Evolutionary conservation across 1,284 basidiomycete species (phyloP), one percentile per base, ranked within the genome.

Genomic region (Blastosporella zonata): DNA sequence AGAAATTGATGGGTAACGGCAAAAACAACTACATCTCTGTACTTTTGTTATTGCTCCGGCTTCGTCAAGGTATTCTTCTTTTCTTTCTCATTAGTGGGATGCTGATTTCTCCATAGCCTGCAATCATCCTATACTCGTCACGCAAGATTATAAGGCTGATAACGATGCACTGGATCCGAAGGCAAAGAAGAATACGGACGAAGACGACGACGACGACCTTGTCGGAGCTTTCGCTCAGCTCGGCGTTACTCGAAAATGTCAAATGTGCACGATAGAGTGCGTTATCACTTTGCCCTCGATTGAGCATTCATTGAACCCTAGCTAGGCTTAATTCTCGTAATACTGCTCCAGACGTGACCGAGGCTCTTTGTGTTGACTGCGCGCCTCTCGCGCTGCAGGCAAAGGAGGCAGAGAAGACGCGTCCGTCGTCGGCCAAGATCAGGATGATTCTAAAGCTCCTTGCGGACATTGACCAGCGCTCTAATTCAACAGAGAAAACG

Each of bases 371-470:
- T 62, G 54, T 63, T 1, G 77, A 77, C 33, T 90, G 88, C 57
- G 70, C 72, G n/a, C 64, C 70, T 10, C 59, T 90, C 17, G 75
- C 79, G 17, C 67, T 58, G 47, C 62, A 63, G 50, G 67, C 67
- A 4, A 63, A 62, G 47, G 47, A 56, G 17, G 63, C 65, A 10
- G 66, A 67, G 47, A 40, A 55, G 5, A 67, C 67, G 12, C 64
- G 67, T 1, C 86, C 86, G 0, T 76, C 80, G 17, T 92, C 89
- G 6, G 82, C 94, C n/a, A 99, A 99, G 70, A 90, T 93, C 47
- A 77, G 87, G 38, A 92, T 86, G 77, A 79, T 93, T 49, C 59
- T 97, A 36, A 75, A 87, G 56, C 67, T 97, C 6, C 70, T 99
- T 28, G 61, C 70, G 9, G 75, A 82, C 3, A 82, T 95, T 46